Evolutionary conservation across 305 asterid genomes (phyloP).

Genomic region (Solanum chacoense): DNA sequence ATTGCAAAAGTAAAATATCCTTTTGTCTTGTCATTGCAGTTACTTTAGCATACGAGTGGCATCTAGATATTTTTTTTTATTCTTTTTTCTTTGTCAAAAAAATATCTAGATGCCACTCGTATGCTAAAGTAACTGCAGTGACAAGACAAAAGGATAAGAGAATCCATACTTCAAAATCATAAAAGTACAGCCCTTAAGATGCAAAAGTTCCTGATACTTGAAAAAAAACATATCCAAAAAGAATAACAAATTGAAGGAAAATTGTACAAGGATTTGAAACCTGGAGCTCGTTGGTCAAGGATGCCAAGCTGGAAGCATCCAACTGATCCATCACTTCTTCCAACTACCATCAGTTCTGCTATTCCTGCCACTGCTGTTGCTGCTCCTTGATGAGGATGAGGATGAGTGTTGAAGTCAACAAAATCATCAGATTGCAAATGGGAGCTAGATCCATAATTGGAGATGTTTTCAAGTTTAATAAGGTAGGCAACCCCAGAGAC

Average conservation of each 20-base stretch:
- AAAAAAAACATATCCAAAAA: neutral
- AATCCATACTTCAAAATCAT: neutral
- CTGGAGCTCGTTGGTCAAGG: constrained; percentile 57
- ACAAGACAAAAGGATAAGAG: neutral
- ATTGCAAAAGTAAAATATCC: neutral
- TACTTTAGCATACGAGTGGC: no score
- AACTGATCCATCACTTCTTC: constrained; percentile 83
- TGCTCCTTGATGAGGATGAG: constrained; percentile 40
- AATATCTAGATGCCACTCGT: neutral
- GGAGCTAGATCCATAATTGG: constrained; percentile 52
- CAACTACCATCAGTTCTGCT: constrained; percentile 51
- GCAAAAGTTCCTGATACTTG: neutral
- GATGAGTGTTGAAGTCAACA: constrained; percentile 45
- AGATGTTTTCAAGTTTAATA: constrained; percentile 46
- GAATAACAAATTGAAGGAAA: neutral
- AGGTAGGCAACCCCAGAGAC: constrained; percentile 73
- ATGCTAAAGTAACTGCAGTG: neutral
- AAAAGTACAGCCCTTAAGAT: neutral
- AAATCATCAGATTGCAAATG: constrained; percentile 45
- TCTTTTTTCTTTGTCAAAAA: no score
- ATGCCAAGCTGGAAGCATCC: constrained; percentile 61
- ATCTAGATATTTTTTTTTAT: no score
- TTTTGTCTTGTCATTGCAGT: no score
- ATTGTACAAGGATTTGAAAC: constrained; percentile 22
- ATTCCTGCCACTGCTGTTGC: constrained; percentile 58